These are phyloP conservation scores for Didymella pinodella DNA, from an alignment of 2,329 filamentous ascomycete genomes.

Conservation along the genomic window DNA sequence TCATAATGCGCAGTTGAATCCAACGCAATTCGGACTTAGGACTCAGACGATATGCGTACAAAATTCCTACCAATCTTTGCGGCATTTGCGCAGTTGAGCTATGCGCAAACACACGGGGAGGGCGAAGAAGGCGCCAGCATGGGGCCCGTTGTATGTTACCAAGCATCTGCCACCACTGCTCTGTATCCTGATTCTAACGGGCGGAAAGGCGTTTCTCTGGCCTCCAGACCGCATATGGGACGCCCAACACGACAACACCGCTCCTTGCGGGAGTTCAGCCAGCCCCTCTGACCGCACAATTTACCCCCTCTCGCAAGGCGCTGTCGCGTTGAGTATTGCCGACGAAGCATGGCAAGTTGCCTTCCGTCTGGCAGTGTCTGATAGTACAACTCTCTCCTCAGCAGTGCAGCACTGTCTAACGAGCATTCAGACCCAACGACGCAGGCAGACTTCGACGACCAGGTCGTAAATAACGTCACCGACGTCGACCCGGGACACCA, in stretches of 20 bases:
- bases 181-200: no score
- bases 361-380: slow-evolving; percentile 62
- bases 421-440: slow-evolving; percentile 44
- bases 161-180: no score
- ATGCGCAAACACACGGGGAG: slow-evolving; percentile 38
- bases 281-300: slow-evolving; percentile 60
- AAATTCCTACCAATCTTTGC: slow-evolving; percentile 5
- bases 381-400: slow-evolving; percentile 51
- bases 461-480: slow-evolving; percentile 48
- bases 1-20: not conserved
- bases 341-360: slow-evolving; percentile 65
- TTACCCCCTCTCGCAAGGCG: slow-evolving; percentile 65
- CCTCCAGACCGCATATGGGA: slow-evolving; percentile 65
- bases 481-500: slow-evolving; percentile 55
- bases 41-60: slow-evolving; percentile 20
- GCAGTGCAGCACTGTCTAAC: not conserved
- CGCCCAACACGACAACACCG: slow-evolving; percentile 62
- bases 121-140: slow-evolving; percentile 49
- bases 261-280: slow-evolving; percentile 64
- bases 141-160: slow-evolving; percentile 57
- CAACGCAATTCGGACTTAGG: not conserved
- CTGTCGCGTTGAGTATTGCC: slow-evolving; percentile 64
- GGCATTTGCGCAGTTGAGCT: slow-evolving; percentile 7
- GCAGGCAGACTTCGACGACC: slow-evolving; percentile 52
- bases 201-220: slow-evolving; percentile 63